phyloP scores from a whole-genome alignment of 2,329 filamentous ascomycete genomes.

The Penicillium sp. region DNA sequence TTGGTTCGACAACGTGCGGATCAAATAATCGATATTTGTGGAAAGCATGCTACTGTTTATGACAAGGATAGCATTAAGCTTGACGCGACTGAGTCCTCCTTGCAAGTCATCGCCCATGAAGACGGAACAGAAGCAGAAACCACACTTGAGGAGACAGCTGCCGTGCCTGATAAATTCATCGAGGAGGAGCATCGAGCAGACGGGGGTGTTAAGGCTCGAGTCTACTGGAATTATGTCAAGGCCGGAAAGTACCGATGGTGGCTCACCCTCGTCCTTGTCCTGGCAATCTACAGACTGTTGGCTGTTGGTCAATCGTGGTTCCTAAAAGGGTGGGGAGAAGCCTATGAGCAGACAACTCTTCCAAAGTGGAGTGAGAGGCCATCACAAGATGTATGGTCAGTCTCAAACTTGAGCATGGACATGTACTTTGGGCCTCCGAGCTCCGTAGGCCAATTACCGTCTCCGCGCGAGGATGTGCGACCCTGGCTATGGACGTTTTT shows the following conservation, averaged over 20 bases:
- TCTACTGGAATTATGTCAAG: constrained; percentile 84
- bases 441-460: constrained; percentile 54
- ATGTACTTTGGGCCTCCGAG: constrained; percentile 20
- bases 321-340: constrained; percentile 82
- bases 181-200: constrained; percentile 72
- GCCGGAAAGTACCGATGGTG: constrained; percentile 75
- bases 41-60: constrained; percentile 56
- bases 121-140: constrained; percentile 24
- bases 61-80: constrained; percentile 47
- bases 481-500: constrained; percentile 75
- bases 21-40: constrained; percentile 67
- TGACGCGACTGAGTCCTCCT: constrained; percentile 31
- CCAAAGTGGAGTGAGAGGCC: constrained; percentile 11
- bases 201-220: constrained; percentile 69
- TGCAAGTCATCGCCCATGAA: constrained; percentile 12
- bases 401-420: constrained; percentile 9
- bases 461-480: constrained; percentile 62
- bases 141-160: constrained; percentile 46
- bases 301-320: constrained; percentile 73
- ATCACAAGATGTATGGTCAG: background rate
- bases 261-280: constrained; percentile 60
- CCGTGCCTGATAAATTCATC: constrained; percentile 70
- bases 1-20: constrained; percentile 70
- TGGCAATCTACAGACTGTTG: constrained; percentile 61
- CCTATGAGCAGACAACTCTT: constrained; percentile 49